Evolutionary conservation across 148 eudicot genomes (phyloP).

Genomic region (Silene conica): DNA sequence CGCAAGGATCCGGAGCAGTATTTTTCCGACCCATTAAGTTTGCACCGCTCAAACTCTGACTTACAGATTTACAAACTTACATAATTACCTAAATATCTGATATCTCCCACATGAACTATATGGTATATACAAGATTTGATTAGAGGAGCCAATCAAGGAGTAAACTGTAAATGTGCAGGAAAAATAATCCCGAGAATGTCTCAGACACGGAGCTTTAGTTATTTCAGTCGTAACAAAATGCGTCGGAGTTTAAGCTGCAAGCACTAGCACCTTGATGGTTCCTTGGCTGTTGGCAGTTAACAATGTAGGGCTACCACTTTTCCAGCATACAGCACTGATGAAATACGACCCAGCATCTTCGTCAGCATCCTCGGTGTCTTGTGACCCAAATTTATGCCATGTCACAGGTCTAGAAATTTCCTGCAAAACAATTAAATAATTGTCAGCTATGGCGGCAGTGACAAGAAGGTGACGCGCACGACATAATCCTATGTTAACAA

Average conservation of each 20-base stretch:
- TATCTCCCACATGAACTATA: not conserved
- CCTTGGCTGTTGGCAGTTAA: conserved; percentile 89
- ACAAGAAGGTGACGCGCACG: too few relatives aligned
- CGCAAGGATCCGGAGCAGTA: conserved; percentile 10
- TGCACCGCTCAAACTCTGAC: conserved; percentile 11
- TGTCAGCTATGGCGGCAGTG: not conserved
- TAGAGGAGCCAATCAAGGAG: conserved; percentile 5
- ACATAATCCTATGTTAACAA: too few relatives aligned
- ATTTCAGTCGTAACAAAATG: not conserved
- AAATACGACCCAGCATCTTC: conserved; percentile 74
- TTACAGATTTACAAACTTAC: conserved; percentile 20
- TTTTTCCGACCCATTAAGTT: conserved; percentile 10
- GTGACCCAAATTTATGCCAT: conserved; percentile 62
- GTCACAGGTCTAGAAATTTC: conserved; percentile 79
- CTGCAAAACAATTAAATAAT: conserved; percentile 29
- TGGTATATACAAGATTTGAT: conserved; percentile 22
- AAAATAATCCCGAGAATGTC: not conserved
- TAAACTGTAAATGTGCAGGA: not conserved
- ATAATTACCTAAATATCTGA: conserved; percentile 2
- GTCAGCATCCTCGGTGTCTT: conserved; percentile 57
- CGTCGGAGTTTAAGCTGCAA: conserved; percentile 57
- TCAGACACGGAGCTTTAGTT: not conserved
- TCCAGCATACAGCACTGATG: conserved; percentile 95
- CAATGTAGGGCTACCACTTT: conserved; percentile 75
- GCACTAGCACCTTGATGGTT: conserved; percentile 80